phyloP scores from a whole-genome alignment of 495 filamentous ascomycete species.

The Thermothielavioides terrestris region DNA sequence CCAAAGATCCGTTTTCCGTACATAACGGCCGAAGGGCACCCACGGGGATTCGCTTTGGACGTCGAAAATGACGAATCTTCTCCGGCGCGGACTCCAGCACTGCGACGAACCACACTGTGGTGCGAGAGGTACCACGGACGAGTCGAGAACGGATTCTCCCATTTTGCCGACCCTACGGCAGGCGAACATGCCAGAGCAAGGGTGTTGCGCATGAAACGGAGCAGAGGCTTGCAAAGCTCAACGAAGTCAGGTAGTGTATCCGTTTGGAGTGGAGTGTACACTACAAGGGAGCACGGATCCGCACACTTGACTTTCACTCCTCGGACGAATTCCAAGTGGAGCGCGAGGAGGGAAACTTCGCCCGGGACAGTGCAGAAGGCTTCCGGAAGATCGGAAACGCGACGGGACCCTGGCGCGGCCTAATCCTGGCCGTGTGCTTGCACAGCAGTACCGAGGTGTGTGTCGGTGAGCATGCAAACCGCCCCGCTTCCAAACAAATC shows the following conservation, averaged over 20 bases:
- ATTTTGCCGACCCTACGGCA: slow-evolving; percentile 28
- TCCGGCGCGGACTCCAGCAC: too few relatives aligned
- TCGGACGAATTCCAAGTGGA: neutral
- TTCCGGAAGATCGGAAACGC: neutral
- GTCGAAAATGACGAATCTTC: too few relatives aligned
- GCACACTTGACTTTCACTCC: neutral
- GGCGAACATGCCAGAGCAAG: slow-evolving; percentile 24
- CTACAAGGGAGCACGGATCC: neutral
- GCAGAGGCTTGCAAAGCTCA: slow-evolving; percentile 5
- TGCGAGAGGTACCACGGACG: too few relatives aligned
- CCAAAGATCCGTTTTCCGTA: too few relatives aligned
- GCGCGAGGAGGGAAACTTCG: neutral
- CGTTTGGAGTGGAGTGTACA: too few relatives aligned
- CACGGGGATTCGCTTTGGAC: too few relatives aligned
- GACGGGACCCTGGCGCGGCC: neutral
- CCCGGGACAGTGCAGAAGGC: neutral
- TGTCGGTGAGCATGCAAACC: slow-evolving; percentile 2
- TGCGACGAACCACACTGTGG: too few relatives aligned
- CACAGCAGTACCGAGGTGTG: slow-evolving; percentile 5
- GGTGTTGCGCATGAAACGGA: slow-evolving; percentile 19
- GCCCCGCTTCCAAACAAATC: too few relatives aligned
- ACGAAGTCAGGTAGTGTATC: too few relatives aligned
- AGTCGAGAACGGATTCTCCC: neutral
- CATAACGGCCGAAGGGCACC: too few relatives aligned
- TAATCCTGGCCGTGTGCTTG: neutral